phyloP scores from a whole-genome alignment of 768 basidiomycete genomes.

The Ramaria sp. region DNA sequence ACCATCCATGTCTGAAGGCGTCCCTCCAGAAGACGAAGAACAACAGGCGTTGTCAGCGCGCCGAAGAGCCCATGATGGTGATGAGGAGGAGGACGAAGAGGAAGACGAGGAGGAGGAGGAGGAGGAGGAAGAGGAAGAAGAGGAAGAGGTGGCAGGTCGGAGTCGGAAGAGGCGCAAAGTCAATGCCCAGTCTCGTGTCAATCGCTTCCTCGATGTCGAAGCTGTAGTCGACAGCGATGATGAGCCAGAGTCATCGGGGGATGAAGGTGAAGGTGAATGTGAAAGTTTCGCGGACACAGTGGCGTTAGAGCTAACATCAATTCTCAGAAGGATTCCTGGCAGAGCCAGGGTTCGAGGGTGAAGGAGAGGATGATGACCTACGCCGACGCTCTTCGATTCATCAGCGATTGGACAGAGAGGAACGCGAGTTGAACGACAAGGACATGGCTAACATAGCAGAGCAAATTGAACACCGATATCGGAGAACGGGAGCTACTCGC shows the following conservation, averaged over 20 bases:
- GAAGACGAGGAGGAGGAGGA: constrained; percentile 40
- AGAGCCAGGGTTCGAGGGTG: constrained; percentile 36
- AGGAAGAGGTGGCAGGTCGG: too few species aligned
- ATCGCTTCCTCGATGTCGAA: constrained; percentile 90
- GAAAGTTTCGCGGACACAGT: constrained; percentile 10
- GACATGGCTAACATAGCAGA: constrained; percentile 80
- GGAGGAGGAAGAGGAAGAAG: constrained; percentile 25
- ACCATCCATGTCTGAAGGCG: too few species aligned
- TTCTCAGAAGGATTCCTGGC: constrained; percentile 61
- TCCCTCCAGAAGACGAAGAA: constrained; percentile 25
- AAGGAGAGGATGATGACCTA: constrained; percentile 50
- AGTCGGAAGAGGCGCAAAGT: constrained; percentile 57
- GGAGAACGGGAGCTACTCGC: constrained; percentile 42
- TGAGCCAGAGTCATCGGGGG: constrained; percentile 85
- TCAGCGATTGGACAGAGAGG: constrained; percentile 59
- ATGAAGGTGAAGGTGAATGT: constrained; percentile 46
- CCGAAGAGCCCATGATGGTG: constrained; percentile 27
- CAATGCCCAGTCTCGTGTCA: constrained; percentile 31
- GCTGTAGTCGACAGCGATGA: constrained; percentile 96
- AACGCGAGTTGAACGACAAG: constrained; percentile 63
- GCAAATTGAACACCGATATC: constrained; percentile 70
- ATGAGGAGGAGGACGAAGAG: constrained; percentile 33
- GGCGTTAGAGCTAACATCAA: constrained; percentile 1
- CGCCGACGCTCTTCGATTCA: constrained; percentile 46
- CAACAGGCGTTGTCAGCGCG: constrained; percentile 25